Evolutionary conservation across 441 rosid genomes (phyloP).

Genomic region (Mallotus repandus): DNA sequence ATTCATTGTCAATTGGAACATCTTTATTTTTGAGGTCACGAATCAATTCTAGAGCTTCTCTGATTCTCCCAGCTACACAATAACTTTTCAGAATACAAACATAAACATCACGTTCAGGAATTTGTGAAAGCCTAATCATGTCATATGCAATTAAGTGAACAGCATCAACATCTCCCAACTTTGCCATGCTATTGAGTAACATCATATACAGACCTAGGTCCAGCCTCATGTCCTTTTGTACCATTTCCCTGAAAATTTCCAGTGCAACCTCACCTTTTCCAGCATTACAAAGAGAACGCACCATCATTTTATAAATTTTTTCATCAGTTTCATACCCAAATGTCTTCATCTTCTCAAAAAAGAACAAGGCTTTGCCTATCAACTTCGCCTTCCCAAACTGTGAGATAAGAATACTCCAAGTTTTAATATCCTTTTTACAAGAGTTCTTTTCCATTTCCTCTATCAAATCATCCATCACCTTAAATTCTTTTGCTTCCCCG

Average conservation of each 20-base stretch:
- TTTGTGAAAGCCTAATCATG: slow-evolving; percentile 48
- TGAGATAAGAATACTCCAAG: slow-evolving; percentile 65
- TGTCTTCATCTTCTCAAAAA: slow-evolving; percentile 62
- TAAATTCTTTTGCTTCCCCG: slow-evolving; percentile 55
- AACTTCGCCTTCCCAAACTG: slow-evolving; percentile 56
- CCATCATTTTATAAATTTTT: slow-evolving; percentile 38
- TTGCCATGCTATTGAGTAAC: slow-evolving; percentile 50
- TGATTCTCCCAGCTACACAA: slow-evolving; percentile 65
- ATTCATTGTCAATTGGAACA: slow-evolving; percentile 37
- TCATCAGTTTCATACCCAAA: slow-evolving; percentile 50
- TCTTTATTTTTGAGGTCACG: slow-evolving; percentile 54
- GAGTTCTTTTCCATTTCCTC: slow-evolving; percentile 62
- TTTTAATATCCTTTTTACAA: slow-evolving; percentile 47
- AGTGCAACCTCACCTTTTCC: slow-evolving; percentile 60
- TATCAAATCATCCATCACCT: slow-evolving; percentile 40
- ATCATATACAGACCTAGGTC: slow-evolving; percentile 50
- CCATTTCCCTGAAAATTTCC: slow-evolving; percentile 68
- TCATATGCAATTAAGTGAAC: slow-evolving; percentile 55
- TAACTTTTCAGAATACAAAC: slow-evolving; percentile 58
- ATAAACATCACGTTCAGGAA: slow-evolving; percentile 51
- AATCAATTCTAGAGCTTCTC: slow-evolving; percentile 65
- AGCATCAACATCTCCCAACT: slow-evolving; percentile 45
- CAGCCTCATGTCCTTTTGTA: slow-evolving; percentile 45
- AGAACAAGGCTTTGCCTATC: slow-evolving; percentile 50
- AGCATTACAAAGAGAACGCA: slow-evolving; percentile 50